Evolutionary conservation across 2,329 filamentous ascomycete genomes (phyloP).

Genomic region (Aphanocladium album): DNA sequence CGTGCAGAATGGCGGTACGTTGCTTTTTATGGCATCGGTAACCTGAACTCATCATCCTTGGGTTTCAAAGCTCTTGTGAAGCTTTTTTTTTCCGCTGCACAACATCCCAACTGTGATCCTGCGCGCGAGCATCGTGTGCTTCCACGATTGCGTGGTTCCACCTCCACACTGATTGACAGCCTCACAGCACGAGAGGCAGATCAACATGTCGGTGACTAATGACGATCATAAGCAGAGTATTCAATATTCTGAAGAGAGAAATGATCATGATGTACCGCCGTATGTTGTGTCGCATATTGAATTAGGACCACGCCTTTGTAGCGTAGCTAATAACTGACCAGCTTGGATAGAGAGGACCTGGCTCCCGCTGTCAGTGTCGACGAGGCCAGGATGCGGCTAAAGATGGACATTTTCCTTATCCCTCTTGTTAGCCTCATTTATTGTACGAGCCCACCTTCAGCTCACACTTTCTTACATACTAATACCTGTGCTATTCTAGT

Average conservation of each 20-base stretch:
- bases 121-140: too few species aligned
- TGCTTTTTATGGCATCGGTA: too few species aligned
- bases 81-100: too few species aligned
- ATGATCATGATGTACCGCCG: neutral
- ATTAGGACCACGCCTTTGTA: too few species aligned
- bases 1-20: neutral
- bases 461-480: neutral
- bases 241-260: neutral
- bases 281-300: neutral
- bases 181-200: neutral
- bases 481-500: neutral
- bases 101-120: too few species aligned
- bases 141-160: too few species aligned
- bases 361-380: neutral
- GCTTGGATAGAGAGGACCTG: too few species aligned
- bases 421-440: conserved; percentile 56
- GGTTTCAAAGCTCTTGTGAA: too few species aligned
- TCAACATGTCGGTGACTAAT: neutral
- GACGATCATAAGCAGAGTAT: neutral
- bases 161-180: neutral
- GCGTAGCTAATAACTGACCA: too few species aligned
- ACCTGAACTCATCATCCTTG: too few species aligned
- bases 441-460: conserved; percentile 13
- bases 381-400: conserved; percentile 37
- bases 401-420: conserved; percentile 55